Evolutionary conservation across 805 yeast species (phyloP).

Genomic region (Saccharomycopsis sp.): DNA sequence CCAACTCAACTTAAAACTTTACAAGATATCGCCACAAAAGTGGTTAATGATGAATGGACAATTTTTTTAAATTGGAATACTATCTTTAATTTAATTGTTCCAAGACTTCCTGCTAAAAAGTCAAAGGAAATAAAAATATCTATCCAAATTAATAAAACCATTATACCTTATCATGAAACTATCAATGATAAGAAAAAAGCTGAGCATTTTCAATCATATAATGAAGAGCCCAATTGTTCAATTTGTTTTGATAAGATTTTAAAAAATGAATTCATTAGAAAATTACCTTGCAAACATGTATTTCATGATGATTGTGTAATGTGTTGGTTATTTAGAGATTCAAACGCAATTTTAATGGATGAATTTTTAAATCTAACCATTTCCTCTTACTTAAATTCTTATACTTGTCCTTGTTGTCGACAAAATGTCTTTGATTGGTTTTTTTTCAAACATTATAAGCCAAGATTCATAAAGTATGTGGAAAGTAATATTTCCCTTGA

Average conservation of each 20-base stretch:
- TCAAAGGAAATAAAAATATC: neutral
- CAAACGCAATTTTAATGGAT: no score
- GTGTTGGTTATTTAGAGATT: conserved; percentile 8
- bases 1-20: neutral
- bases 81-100: conserved; percentile 3
- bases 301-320: conserved; percentile 4
- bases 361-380: neutral
- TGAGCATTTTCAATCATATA: neutral
- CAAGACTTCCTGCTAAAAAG: neutral
- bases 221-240: neutral
- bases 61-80: conserved; percentile 3
- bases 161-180: neutral
- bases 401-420: conserved; percentile 9
- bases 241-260: conserved; percentile 4
- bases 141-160: neutral
- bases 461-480: conserved; percentile 2
- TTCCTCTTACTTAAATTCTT: neutral
- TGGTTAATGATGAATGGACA: conserved; percentile 12
- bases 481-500: conserved; percentile 1
- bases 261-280: neutral
- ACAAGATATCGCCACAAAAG: conserved; percentile 4
- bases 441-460: conserved; percentile 8
- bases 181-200: neutral
- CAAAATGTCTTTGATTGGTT: conserved; percentile 8
- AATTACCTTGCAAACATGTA: conserved; percentile 6